Base-by-base conservation (phyloP, 768 basidiomycete genomes). In the Leccinum disarticulatum region DNA sequence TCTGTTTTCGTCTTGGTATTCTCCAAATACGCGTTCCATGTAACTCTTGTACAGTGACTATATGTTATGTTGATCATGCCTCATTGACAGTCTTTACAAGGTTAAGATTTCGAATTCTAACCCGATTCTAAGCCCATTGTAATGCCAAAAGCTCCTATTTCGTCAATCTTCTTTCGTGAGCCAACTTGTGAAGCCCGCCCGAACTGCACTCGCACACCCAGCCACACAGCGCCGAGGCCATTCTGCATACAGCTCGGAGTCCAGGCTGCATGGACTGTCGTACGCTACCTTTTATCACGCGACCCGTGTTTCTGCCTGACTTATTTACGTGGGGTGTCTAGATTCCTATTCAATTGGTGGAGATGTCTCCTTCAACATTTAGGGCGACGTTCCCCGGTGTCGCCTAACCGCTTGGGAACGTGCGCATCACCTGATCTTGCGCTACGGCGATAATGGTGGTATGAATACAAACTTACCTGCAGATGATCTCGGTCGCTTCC, bases 181-280 rank as follows among this genome's bases (percentile, higher is more conserved):
- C 43, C 31, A 31, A 31, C 30, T 31, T 31, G 9, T 2, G n/a
- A 46, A 46, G 19, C 10, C 43, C 19, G 9, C 11, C 43, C 43
- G 19, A 46, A 11, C 19, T 46, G 19, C 43, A 46, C 43, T 46
- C n/a, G 43, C n/a, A 46, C 7, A n/a, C 43, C 10, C 10, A 19
- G 43, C 10, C 11, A 46, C 43, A 19, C 14, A 36, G 14, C 19
- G 4, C 43, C 43, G 10, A 3, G 31, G 31, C 43, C 91, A 1
- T 96, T 95, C 76, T 93, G 83, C 65, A 77, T 93, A 17, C 93
- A 95, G 68, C 84, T 91, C 63, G 91, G 91, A 54, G 91, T 95
- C 0, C 93, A 96, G 70, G 93, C 91, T 2, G 93, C 91, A 36
- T 93, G 91, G 90, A 91, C 91, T 66, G 87, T 92, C 10, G 89